These are phyloP conservation scores for Neurospora africana DNA, from an alignment of 495 filamentous ascomycete genomes.

Conservation along the genomic window DNA sequence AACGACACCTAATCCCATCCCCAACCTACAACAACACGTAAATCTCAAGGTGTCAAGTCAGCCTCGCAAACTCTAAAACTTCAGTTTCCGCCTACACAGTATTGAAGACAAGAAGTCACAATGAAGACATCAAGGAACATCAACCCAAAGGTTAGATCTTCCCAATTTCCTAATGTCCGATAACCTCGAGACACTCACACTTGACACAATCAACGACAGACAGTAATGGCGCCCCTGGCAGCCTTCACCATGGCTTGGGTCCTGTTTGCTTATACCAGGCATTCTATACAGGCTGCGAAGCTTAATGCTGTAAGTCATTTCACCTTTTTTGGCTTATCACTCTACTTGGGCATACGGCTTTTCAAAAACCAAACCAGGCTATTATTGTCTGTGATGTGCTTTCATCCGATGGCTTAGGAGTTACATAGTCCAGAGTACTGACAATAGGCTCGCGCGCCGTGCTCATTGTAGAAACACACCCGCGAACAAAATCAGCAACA, in stretches of 20 bases:
- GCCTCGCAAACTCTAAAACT: no score
- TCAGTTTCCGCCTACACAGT: no score
- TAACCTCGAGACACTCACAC: background rate
- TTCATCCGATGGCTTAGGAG: background rate
- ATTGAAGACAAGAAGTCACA: background rate
- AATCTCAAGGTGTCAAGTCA: no score
- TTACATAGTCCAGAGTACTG: background rate
- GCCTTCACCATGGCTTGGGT: constrained; percentile 40
- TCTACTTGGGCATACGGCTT: background rate
- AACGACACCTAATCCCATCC: background rate
- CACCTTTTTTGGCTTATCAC: background rate
- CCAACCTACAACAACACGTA: no score
- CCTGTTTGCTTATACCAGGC: constrained; percentile 34
- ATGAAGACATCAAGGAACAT: background rate
- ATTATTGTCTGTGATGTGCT: background rate
- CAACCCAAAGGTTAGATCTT: background rate
- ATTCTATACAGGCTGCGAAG: constrained; percentile 33
- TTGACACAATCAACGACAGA: constrained; percentile 17
- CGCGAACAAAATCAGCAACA: constrained; percentile 1
- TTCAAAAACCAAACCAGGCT: background rate
- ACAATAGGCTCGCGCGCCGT: no score
- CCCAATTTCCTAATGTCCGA: background rate
- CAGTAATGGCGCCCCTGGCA: constrained; percentile 33
- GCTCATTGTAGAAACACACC: background rate
- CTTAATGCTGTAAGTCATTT: constrained; percentile 26